Percentiles rank a stretch among this genome's conserved stretches.
Conservation (phyloP, 1,284 basidiomycete species). For the Microbotryum silenes-acaulis region DNA sequence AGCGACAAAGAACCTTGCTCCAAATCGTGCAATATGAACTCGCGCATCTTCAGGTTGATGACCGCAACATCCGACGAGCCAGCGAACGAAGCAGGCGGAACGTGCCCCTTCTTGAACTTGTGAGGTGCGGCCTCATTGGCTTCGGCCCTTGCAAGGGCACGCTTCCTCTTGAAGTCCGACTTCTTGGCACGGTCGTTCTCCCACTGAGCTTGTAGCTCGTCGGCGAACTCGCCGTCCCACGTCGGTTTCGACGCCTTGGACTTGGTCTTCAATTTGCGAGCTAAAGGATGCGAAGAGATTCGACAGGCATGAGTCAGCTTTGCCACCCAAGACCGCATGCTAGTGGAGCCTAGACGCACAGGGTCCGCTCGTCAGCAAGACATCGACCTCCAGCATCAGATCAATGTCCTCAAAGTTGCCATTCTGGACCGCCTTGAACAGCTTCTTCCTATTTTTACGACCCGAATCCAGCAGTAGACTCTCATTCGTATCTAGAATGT, state of each 20-base stretch:
- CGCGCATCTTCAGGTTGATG: conserved; percentile 59
- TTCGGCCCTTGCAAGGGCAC: conserved; percentile 43
- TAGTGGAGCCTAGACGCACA: neutral
- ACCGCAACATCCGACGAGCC: conserved; percentile 11
- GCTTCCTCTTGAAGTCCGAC: conserved; percentile 61
- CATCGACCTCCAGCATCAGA: conserved; percentile 18
- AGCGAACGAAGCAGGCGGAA: neutral
- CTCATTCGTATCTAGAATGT: conserved; percentile 14
- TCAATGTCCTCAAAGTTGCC: conserved; percentile 26
- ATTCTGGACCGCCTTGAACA: conserved; percentile 25
- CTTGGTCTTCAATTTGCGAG: conserved; percentile 18
- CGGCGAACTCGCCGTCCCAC: conserved; percentile 20
- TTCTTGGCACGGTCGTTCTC: conserved; percentile 71
- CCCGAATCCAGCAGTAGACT: conserved; percentile 17
- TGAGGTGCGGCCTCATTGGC: conserved; percentile 7
- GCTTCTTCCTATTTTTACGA: conserved; percentile 28
- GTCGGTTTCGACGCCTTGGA: conserved; percentile 15
- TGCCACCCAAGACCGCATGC: too few relatives aligned
- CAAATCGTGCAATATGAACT: conserved; percentile 54
- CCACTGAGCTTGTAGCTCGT: conserved; percentile 64
- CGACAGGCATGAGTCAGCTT: too few relatives aligned
- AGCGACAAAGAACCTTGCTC: conserved; percentile 54
- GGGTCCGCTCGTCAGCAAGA: conserved; percentile 6
- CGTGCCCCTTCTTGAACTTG: conserved; percentile 18
- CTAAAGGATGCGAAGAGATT: neutral